Evolutionary conservation across 2,329 filamentous ascomycete species (phyloP), one percentile per base, ranked within the genome.

Genomic region (Phaeosphaeriaceae sp.): DNA sequence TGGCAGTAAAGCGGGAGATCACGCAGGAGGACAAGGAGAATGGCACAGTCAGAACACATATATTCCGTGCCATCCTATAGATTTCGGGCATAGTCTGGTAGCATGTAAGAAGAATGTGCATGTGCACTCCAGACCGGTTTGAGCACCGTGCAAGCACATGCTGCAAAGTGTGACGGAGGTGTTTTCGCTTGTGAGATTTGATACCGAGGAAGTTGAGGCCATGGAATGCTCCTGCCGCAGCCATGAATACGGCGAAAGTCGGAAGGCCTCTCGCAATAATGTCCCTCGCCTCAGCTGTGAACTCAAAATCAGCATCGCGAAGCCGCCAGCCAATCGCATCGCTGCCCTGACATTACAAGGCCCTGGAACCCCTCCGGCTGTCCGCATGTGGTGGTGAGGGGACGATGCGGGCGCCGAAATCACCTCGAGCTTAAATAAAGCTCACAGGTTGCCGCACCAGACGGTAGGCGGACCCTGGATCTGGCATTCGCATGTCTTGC

Each of bases 41-140:
- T 9, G 24, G 20, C n/a, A 17, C 42, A 11, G 7, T 58, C 27
- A 53, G 54, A 33, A 40, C 40, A 25, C 56, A 63, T 48, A 58
- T 27, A 24, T 27, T 62, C 44, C 53, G 53, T 9, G 56, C 58
- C 24, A 61, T 52, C 44, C 33, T 63, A 21, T 61, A 48, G 42
- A 15, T 7, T 7, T 11, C 9, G 5, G 25, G 9, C 5, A 9
- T 27, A 27, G 25, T 27, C 25, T 9, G n/a, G n/a, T n/a, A n/a
- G n/a, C n/a, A n/a, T n/a, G n/a, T n/a, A n/a, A n/a, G n/a, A n/a
- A n/a, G n/a, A n/a, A n/a, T n/a, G n/a, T n/a, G n/a, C n/a, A n/a
- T n/a, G n/a, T n/a, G n/a, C n/a, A n/a, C n/a, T n/a, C n/a, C n/a
- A n/a, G n/a, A n/a, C n/a, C n/a, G n/a, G n/a, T n/a, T n/a, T n/a